A percentile compares a stretch with the other conserved stretches of the same genome.
phyloP scores from a whole-genome alignment of 116 monocot species.

The Iris pallida region DNA sequence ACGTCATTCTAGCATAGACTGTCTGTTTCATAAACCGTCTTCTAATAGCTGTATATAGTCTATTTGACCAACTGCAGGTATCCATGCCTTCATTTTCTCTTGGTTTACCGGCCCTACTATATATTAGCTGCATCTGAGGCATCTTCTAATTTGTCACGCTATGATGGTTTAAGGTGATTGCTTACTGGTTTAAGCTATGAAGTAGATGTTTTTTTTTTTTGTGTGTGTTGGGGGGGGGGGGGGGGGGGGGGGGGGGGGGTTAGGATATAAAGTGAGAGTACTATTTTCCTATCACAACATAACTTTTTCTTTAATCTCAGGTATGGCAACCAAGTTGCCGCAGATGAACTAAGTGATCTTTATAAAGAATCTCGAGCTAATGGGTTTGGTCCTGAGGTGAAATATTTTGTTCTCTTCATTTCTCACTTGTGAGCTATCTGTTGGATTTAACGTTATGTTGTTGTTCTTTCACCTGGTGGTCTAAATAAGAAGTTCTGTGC shows the following conservation, averaged over 20 bases:
- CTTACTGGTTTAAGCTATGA: constrained; percentile 6
- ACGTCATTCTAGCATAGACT: too few relatives aligned
- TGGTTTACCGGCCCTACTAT: constrained; percentile 96
- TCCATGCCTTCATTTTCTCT: constrained; percentile 93
- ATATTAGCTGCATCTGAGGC: constrained; percentile 94
- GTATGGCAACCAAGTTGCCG: constrained; percentile 75
- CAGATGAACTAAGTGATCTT: constrained; percentile 63
- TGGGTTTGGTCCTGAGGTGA: constrained; percentile 88
- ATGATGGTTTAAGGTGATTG: constrained; percentile 91
- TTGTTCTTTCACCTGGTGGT: too few relatives aligned
- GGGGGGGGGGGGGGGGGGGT: too few relatives aligned
- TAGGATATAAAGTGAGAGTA: too few relatives aligned
- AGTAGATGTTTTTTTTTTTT: too few relatives aligned
- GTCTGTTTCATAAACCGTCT: neutral
- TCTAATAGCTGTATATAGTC: neutral
- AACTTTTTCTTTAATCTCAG: constrained; percentile 31
- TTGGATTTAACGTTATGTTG: too few relatives aligned
- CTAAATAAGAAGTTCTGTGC: neutral
- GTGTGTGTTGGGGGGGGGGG: too few relatives aligned
- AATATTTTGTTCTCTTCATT: neutral
- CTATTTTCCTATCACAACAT: too few relatives aligned
- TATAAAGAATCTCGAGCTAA: constrained; percentile 81
- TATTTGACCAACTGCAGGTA: constrained; percentile 58
- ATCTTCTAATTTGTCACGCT: constrained; percentile 96
- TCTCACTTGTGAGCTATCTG: too few relatives aligned